Evolutionary conservation across 331 rosid species (phyloP).

Genomic region (Rhamnella rubrinervis): DNA sequence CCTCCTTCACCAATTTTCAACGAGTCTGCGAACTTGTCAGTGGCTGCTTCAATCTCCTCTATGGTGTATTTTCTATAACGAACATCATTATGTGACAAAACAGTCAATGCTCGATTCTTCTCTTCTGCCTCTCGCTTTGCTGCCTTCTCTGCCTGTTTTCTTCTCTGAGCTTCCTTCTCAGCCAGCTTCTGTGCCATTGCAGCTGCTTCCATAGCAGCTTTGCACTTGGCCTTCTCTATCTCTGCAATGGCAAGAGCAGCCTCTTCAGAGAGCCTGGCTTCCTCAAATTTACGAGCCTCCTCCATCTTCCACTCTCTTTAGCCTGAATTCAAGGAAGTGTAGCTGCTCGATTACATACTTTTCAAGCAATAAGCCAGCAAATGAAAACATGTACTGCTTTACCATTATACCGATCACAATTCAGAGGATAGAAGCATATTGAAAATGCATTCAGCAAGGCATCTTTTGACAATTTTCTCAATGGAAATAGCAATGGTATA

Average conservation of each 20-base stretch:
- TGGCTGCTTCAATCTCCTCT: constrained; percentile 75
- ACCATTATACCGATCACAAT: too few relatives aligned
- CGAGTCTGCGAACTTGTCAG: constrained; percentile 46
- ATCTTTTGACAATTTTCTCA: not conserved
- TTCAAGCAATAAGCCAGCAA: too few relatives aligned
- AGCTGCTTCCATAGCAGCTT: constrained; percentile 80
- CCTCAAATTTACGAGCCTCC: constrained; percentile 63
- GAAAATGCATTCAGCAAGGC: not conserved
- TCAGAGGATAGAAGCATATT: too few relatives aligned
- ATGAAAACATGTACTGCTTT: too few relatives aligned
- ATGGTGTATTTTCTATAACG: constrained; percentile 81
- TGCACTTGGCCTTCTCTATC: constrained; percentile 85
- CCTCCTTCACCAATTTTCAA: constrained; percentile 94
- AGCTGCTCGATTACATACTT: too few relatives aligned
- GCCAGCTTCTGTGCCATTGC: constrained; percentile 75
- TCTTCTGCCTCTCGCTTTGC: constrained; percentile 71
- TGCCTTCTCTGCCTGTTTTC: constrained; percentile 70
- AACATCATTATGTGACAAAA: constrained; percentile 46
- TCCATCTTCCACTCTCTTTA: constrained; percentile 72
- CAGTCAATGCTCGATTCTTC: constrained; percentile 58
- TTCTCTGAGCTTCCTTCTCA: constrained; percentile 70
- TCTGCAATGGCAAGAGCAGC: constrained; percentile 86
- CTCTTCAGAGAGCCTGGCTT: constrained; percentile 67
- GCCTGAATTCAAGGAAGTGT: constrained; percentile 49
- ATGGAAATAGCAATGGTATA: not conserved